Conservation (phyloP, 2,329 filamentous ascomycete species). For the Aspergillus ochraceoroseus region DNA sequence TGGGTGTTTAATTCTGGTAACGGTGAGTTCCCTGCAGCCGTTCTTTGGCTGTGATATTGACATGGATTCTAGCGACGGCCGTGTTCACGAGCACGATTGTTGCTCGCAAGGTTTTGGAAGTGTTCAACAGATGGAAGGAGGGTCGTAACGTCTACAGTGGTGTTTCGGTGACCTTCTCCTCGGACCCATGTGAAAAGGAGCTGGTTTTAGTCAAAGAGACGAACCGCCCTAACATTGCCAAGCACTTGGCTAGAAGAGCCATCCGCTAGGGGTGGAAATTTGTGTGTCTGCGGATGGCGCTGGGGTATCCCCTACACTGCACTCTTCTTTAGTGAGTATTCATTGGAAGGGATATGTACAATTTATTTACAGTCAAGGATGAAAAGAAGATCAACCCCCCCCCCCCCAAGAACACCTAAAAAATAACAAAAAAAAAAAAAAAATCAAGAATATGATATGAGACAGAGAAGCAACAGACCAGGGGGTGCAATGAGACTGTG, state of each 20-base stretch:
- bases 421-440: background rate
- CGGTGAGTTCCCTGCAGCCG: slow-evolving; percentile 31
- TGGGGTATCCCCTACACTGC: too few relatives aligned
- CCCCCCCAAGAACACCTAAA: slow-evolving; percentile 2
- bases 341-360: too few relatives aligned
- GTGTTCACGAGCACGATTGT: slow-evolving; percentile 38
- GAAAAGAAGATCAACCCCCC: background rate
- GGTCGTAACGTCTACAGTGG: slow-evolving; percentile 30
- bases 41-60: background rate
- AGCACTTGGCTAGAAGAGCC: slow-evolving; percentile 18
- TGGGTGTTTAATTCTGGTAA: slow-evolving; percentile 44
- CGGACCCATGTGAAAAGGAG: slow-evolving; percentile 41
- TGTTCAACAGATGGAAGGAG: slow-evolving; percentile 30
- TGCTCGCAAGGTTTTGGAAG: slow-evolving; percentile 33
- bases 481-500: too few relatives aligned
- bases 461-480: too few relatives aligned
- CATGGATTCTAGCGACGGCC: slow-evolving; percentile 37
- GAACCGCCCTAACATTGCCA: slow-evolving; percentile 16
- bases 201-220: slow-evolving; percentile 29
- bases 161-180: slow-evolving; percentile 36
- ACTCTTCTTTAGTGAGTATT: too few relatives aligned
- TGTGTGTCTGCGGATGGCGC: background rate
- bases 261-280: slow-evolving; percentile 11
- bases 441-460: background rate
- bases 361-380: background rate